Evolutionary conservation across 1,284 basidiomycete species (phyloP), one percentile per base, ranked within the genome.

Genomic region (Thecaphora thlaspeos): DNA sequence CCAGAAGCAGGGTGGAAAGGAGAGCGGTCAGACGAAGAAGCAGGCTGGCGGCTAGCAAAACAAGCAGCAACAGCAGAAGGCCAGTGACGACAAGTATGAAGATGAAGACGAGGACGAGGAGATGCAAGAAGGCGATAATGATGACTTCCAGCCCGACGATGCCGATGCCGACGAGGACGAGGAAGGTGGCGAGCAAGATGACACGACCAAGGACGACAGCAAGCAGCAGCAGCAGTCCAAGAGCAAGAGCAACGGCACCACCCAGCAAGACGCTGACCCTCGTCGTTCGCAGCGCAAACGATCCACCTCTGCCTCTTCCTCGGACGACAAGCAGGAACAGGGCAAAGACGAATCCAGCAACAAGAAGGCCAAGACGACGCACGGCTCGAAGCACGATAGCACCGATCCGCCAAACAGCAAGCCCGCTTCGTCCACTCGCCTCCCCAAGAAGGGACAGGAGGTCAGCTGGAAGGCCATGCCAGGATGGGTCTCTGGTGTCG

Each of bases 381-480:
- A 56, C 45, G 48, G 45, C 8, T 39, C 32, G 34, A 56, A 56
- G 37, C 54, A 56, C 37, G 45, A 56, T 41, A 15, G 39, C 15
- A 39, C 36, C 45, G 34, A 38, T 12, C 34, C 48, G 19, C 54
- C 48, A 8, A 45, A 44, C 8, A 40, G 47, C 45, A 43, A 51
- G 26, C 26, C 26, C 30, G 46, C 55, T 4, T 41, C 43, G 14
- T 1, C 49, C 19, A 18, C 28, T 24, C 41, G 47, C 37, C 45
- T 56, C 5, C 48, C 55, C 5, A 26, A 24, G 17, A 47, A 42
- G 2, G 43, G 40, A 10, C 46, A 52, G 32, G 42, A 51, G 19
- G 49, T 47, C 19, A 46, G 43, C 2, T 57, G 55, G 54, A 56
- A 56, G 34, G 55, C 55, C 9, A 51, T 56, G 54, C 54, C 48